A percentile compares a stretch with the other conserved stretches of the same genome.
phyloP scores from a whole-genome alignment of 2,329 filamentous ascomycete species.

The Zasmidium citrigriseum region DNA sequence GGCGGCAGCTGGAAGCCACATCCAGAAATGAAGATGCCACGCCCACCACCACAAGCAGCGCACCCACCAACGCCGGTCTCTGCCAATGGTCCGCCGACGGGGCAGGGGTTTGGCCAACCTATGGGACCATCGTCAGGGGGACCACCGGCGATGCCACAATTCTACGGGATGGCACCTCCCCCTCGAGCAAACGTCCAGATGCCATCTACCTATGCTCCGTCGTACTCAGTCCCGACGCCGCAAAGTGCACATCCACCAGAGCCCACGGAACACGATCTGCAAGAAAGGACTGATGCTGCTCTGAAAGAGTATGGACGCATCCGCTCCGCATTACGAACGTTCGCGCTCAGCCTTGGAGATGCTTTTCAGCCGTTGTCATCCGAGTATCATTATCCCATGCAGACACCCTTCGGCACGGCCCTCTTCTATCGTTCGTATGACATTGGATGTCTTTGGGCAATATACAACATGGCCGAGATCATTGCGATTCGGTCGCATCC shows the following conservation, averaged over 20 bases:
- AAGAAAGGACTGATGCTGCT: constrained; percentile 67
- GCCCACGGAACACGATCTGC: constrained; percentile 52
- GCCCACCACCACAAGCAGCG: constrained; percentile 31
- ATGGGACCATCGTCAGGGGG: background rate
- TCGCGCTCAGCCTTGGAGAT: constrained; percentile 66
- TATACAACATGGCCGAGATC: constrained; percentile 83
- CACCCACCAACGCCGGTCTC: constrained; percentile 21
- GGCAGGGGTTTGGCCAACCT: constrained; percentile 1
- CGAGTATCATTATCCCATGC: constrained; percentile 62
- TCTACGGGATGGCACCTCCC: constrained; percentile 55
- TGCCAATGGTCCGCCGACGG: constrained; percentile 10
- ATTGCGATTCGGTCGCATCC: constrained; percentile 81
- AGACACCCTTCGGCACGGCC: constrained; percentile 79
- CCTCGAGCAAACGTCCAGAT: constrained; percentile 42
- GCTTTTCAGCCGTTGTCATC: constrained; percentile 74
- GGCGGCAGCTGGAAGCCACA: constrained; percentile 59
- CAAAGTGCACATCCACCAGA: constrained; percentile 47
- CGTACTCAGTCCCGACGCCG: constrained; percentile 20
- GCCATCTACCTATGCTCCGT: constrained; percentile 40
- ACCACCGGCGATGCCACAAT: constrained; percentile 43
- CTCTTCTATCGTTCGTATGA: constrained; percentile 81
- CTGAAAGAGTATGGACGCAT: constrained; percentile 78
- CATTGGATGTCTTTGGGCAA: constrained; percentile 85
- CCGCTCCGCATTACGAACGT: constrained; percentile 66
- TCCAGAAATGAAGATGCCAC: constrained; percentile 48